Base-by-base conservation (phyloP, 345 rosid genomes). In the Linum trigynum region DNA sequence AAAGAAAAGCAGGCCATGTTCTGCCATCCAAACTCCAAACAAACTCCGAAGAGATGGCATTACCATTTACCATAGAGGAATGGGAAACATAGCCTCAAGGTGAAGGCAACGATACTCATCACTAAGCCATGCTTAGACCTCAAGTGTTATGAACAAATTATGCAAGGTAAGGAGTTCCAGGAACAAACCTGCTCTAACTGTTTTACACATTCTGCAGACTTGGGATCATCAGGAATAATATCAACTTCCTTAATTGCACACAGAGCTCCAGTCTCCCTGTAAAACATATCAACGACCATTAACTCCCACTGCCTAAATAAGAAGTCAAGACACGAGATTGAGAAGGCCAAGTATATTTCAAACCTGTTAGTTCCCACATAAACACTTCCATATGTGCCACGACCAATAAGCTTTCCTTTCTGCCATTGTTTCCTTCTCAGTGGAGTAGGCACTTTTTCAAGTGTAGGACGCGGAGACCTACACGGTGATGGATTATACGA, bases 161-260 rank as follows among this genome's bases (percentile, higher is more conserved):
- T 38, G 67, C 17, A 56, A 61, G 45, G 37, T 48, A 57, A 68
- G 51, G 57, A 64, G 69, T 61, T 39, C 39, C 37, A 61, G 51
- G 66, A 45, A 57, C 10, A 51, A 57, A 87, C 94, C 94, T 84
- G 86, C 79, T 83, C 86, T 71, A 87, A 73, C 67, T 87, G 94
- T 73, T 76, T 80, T 65, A 87, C 74, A 59, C 85, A 85, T 78
- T 85, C 94, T 59, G 71, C 75, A 72, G 84, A 83, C 66, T 83
- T 85, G 4, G 81, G 80, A 65, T 87, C 90, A 65, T 79, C 90
- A 36, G 86, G 80, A 63, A 79, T 64, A 55, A 85, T 67, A 70
- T 80, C 79, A 37, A 87, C 86, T 72, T 81, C 88, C 78, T 87
- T 87, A 79, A 87, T 85, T 38, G 90, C 94, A 77, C 90, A 87